Evolutionary conservation across 2,329 filamentous ascomycete genomes (phyloP).

Genomic region (Colletotrichum somersetense): DNA sequence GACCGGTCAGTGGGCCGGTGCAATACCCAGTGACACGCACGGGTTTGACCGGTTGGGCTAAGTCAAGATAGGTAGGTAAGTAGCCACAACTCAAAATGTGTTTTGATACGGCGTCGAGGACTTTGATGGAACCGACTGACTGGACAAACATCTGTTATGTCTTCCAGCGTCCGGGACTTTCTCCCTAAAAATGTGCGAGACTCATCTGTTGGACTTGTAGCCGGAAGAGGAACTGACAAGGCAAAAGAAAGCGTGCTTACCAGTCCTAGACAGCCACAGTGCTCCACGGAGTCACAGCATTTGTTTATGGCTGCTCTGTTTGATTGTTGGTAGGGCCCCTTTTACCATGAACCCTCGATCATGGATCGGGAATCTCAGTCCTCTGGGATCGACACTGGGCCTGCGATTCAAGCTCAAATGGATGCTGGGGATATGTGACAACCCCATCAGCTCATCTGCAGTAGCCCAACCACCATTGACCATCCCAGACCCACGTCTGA

Average conservation of each 20-base stretch:
- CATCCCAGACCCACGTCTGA: neutral
- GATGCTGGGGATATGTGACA: neutral
- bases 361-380: neutral
- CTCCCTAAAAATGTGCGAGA: neutral
- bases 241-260: neutral
- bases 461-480: neutral
- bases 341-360: no score
- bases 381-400: neutral
- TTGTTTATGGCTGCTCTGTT: neutral
- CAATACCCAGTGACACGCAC: neutral
- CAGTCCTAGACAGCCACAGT: neutral
- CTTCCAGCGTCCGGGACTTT: neutral
- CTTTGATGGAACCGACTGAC: neutral
- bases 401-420: neutral
- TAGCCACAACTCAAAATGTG: neutral
- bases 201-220: neutral
- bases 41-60: no score
- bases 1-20: neutral
- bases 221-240: neutral
- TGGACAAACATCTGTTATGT: neutral
- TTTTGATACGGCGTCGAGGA: neutral
- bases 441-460: slow-evolving; percentile 25
- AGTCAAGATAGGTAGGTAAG: neutral
- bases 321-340: neutral
- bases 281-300: slow-evolving; percentile 8